Conservation (phyloP, 495 filamentous ascomycete species). For the Cenococcum geophilum region DNA sequence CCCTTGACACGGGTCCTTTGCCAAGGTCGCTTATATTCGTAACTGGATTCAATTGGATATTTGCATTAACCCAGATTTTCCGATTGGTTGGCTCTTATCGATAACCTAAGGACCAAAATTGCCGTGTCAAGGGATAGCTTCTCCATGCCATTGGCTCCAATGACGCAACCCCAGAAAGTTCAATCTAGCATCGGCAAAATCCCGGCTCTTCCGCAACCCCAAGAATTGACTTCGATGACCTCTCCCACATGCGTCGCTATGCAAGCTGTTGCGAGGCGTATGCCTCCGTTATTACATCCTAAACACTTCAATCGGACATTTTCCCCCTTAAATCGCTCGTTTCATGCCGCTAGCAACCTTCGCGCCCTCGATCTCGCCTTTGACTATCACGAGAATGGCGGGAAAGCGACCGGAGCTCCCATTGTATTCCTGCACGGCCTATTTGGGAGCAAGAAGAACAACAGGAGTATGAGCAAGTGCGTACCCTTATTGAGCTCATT, state of each 20-base stretch:
- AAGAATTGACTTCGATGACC: neutral
- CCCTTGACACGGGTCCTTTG: too few species aligned
- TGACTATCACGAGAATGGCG: constrained; percentile 26
- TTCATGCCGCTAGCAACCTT: constrained; percentile 15
- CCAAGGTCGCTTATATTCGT: too few species aligned
- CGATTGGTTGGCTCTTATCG: too few species aligned
- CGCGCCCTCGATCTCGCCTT: constrained; percentile 22
- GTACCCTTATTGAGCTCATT: neutral
- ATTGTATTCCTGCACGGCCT: constrained; percentile 90
- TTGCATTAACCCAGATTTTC: too few species aligned
- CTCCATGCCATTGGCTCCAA: too few species aligned
- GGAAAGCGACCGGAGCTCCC: constrained; percentile 46
- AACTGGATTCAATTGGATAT: too few species aligned
- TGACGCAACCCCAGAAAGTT: neutral
- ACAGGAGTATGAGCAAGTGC: constrained; percentile 92
- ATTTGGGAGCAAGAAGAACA: constrained; percentile 95
- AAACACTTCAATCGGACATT: constrained; percentile 11
- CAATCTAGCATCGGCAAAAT: neutral
- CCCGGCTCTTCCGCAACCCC: neutral
- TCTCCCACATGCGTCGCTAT: neutral
- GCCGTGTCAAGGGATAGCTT: too few species aligned
- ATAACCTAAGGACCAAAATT: too few species aligned
- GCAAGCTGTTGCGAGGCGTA: constrained; percentile 1
- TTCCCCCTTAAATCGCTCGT: constrained; percentile 4
- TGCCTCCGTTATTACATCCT: neutral